Evolutionary conservation across 2,329 filamentous ascomycete genomes (phyloP), one percentile per base, ranked within the genome.

Genomic region (Botryosphaeria dothidea): DNA sequence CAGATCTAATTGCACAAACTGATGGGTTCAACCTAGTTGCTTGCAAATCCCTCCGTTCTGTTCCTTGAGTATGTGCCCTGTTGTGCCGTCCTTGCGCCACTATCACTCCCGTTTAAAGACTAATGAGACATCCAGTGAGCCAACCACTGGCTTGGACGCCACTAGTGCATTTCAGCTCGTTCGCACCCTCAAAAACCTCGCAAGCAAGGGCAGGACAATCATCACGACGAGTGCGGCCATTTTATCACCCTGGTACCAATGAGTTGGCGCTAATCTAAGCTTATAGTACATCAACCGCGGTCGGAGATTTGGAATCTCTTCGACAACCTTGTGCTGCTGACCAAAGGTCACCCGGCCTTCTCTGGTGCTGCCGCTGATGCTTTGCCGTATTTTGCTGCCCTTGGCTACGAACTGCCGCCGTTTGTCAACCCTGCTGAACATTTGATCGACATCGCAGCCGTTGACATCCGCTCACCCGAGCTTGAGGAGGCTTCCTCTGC

Each of bases 401-500:
- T 85, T 11, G 90, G 88, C 0, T 84, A 89, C 68, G 78, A 84
- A 13, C 78, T 92, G 49, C 90, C 90, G 0, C 79, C 86, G 0
- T 92, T 92, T 69, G 89, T 92, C 51, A 93, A 93, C 69, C 91
- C 91, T 0, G 91, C 91, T 1, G 91, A 93, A 69, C 90, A 89
- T 71, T 75, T 92, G 57, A 89, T 93, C 64, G 91, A 93, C 68
- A 81, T 91, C 34, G 88, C 90, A 1, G 90, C 91, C 5, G 81
- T 92, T 11, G 91, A 93, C 71, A 92, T 88, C 70, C 85, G 91
- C 4, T 88, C 86, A 0, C 82, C 85, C 0, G 88, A 91, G 69
- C 78, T 89, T 3, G 91, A 93, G 71, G 77, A 78, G 15, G 81
- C 83, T 38, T 90, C 86, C 0, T 81, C 81, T 15, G 78, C 80